These are phyloP conservation scores for Yamadazyma takamatsuzukensis DNA, from an alignment of 805 yeast genomes.

Conservation along the genomic window DNA sequence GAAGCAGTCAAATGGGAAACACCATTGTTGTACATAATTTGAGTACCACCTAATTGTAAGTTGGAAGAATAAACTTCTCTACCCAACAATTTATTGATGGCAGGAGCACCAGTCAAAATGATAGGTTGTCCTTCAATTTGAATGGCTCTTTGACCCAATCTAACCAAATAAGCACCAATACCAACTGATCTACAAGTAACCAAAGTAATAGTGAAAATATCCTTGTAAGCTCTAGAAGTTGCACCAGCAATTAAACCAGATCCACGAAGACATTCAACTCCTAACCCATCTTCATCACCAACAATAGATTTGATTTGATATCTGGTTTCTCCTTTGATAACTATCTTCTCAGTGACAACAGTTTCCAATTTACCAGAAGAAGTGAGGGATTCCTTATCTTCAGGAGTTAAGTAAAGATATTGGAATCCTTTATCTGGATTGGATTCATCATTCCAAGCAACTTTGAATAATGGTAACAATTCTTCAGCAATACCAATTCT, in stretches of 20 bases:
- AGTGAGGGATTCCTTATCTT: constrained; percentile 54
- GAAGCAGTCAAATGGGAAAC: constrained; percentile 96
- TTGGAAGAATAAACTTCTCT: constrained; percentile 96
- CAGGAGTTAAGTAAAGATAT: constrained; percentile 77
- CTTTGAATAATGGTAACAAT: constrained; percentile 80
- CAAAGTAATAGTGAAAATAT: constrained; percentile 94
- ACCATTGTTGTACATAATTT: constrained; percentile 97
- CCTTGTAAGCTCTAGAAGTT: constrained; percentile 95
- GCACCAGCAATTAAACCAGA: constrained; percentile 99
- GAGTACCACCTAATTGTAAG: constrained; percentile 98
- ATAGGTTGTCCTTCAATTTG: constrained; percentile 99
- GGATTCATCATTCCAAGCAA: constrained; percentile 82
- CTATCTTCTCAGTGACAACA: constrained; percentile 72
- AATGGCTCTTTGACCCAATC: constrained; percentile 98
- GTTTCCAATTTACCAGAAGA: constrained; percentile 57
- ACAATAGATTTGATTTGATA: constrained; percentile 77
- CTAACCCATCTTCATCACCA: constrained; percentile 94
- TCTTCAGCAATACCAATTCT: constrained; percentile 98
- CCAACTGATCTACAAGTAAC: constrained; percentile 99
- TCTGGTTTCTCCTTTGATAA: constrained; percentile 82
- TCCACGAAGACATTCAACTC: constrained; percentile 97
- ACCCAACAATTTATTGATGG: constrained; percentile 93
- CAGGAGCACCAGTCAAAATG: constrained; percentile 98
- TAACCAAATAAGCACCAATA: constrained; percentile 97
- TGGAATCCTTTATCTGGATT: constrained; percentile 84